A percentile compares a stretch with the other conserved stretches of the same genome.
Conservation (phyloP, 2,329 filamentous ascomycete genomes). For the Hypoxylon sp. region DNA sequence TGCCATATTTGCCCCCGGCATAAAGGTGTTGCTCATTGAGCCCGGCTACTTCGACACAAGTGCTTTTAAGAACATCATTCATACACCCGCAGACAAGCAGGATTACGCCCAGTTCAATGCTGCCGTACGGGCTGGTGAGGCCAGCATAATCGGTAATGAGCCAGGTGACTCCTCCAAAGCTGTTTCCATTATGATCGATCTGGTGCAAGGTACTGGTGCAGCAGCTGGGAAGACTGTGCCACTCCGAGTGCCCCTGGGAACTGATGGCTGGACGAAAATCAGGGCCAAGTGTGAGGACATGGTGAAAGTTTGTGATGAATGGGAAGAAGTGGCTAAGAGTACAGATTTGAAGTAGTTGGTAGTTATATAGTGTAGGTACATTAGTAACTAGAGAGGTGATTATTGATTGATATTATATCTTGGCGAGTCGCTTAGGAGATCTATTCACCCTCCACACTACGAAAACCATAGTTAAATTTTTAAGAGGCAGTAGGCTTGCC, state of each 20-base stretch:
- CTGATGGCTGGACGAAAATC: constrained; percentile 59
- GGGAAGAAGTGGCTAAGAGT: neutral
- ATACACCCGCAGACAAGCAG: constrained; percentile 38
- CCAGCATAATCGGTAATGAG: constrained; percentile 41
- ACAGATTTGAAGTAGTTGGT: neutral
- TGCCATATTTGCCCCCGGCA: constrained; percentile 42
- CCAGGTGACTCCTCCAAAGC: constrained; percentile 48
- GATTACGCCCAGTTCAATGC: constrained; percentile 48
- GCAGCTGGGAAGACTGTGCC: constrained; percentile 49
- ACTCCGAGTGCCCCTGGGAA: constrained; percentile 61
- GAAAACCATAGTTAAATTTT: too few species aligned
- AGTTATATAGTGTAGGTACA: too few species aligned
- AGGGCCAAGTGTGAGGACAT: constrained; percentile 60
- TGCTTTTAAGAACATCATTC: constrained; percentile 49
- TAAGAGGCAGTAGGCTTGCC: too few species aligned
- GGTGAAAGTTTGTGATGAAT: constrained; percentile 50
- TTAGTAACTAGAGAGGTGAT: too few species aligned
- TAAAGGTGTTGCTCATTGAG: constrained; percentile 52
- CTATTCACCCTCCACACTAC: too few species aligned
- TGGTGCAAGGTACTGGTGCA: constrained; percentile 58
- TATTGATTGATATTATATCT: too few species aligned
- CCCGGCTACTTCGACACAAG: constrained; percentile 55
- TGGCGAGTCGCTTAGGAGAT: too few species aligned
- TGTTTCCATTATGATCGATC: constrained; percentile 62
- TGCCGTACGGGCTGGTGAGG: constrained; percentile 42